These are phyloP conservation scores for Sutorius eximius DNA, from an alignment of 1,284 basidiomycete genomes.

Conservation along the genomic window DNA sequence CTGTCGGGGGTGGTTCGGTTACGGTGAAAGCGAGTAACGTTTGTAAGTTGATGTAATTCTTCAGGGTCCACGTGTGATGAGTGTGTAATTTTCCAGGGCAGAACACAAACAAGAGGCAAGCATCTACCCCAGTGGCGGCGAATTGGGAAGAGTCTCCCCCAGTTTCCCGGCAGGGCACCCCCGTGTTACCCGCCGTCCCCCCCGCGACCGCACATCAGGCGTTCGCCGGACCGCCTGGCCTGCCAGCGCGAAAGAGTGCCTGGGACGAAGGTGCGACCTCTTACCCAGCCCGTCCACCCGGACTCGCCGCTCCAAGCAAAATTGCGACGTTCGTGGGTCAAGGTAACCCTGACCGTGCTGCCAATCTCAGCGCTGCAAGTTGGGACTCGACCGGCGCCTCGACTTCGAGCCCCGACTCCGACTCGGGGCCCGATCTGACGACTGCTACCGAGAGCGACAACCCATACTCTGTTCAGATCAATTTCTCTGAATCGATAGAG, in stretches of 20 bases:
- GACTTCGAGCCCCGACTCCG: constrained; percentile 28
- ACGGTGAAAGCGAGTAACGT: constrained; percentile 30
- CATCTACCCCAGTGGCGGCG: background rate
- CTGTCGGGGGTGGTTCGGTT: constrained; percentile 28
- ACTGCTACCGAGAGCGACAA: constrained; percentile 30
- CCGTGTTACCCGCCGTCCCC: constrained; percentile 1
- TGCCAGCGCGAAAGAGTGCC: constrained; percentile 3
- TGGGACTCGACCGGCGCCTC: constrained; percentile 29
- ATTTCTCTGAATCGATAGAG: constrained; percentile 29
- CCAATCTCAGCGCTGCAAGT: constrained; percentile 13
- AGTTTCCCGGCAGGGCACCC: constrained; percentile 23
- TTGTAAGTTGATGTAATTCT: constrained; percentile 21
- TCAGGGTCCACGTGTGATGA: background rate
- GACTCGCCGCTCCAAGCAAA: constrained; percentile 7
- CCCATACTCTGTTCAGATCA: constrained; percentile 19
- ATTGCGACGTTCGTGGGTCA: background rate
- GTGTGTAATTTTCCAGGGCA: constrained; percentile 15
- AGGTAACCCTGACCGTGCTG: constrained; percentile 3
- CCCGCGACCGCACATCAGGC: constrained; percentile 8
- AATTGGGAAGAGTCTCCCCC: constrained; percentile 27
- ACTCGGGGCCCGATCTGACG: constrained; percentile 27
- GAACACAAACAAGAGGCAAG: constrained; percentile 7
- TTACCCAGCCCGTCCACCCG: constrained; percentile 8
- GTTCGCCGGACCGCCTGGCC: constrained; percentile 9
- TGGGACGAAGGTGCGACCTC: constrained; percentile 11